Percentiles rank a stretch among this genome's conserved stretches.
phyloP scores from a whole-genome alignment of 1,284 basidiomycete genomes.

The Austroboletus niveus region DNA sequence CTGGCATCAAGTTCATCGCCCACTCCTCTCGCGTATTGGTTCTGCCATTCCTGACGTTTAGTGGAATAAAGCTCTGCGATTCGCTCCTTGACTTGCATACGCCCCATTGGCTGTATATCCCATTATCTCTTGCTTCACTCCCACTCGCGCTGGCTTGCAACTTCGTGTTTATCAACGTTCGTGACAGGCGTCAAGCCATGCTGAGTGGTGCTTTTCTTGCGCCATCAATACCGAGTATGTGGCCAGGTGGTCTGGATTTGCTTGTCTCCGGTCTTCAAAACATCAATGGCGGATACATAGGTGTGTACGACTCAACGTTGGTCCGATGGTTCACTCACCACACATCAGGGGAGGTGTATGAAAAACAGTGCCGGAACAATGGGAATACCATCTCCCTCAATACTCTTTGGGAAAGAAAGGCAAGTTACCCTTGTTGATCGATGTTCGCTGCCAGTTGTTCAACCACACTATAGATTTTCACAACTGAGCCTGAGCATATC shows the following conservation, averaged over 20 bases:
- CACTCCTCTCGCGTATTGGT: conserved; percentile 17
- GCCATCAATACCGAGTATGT: conserved; percentile 30
- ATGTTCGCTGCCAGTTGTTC: neutral
- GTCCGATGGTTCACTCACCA: neutral
- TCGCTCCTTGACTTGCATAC: conserved; percentile 2
- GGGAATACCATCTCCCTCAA: conserved; percentile 33
- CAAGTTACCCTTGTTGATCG: conserved; percentile 7
- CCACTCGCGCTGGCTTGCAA: conserved; percentile 26
- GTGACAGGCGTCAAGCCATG: conserved; percentile 29
- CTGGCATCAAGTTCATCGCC: conserved; percentile 26
- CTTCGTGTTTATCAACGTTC: conserved; percentile 20
- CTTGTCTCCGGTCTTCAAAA: conserved; percentile 23
- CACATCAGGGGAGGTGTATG: conserved; percentile 31
- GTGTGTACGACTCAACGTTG: conserved; percentile 17
- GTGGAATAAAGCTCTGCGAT: conserved; percentile 8
- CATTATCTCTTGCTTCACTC: conserved; percentile 24
- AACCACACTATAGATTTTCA: conserved; percentile 19
- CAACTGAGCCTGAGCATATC: conserved; percentile 41
- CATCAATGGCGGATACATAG: conserved; percentile 33
- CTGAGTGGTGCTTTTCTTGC: conserved; percentile 34
- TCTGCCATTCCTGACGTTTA: conserved; percentile 19
- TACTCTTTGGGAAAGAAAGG: conserved; percentile 35
- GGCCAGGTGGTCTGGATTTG: conserved; percentile 34
- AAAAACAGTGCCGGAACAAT: conserved; percentile 11
- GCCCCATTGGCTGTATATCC: conserved; percentile 18